Base-by-base conservation (phyloP, 495 filamentous ascomycete genomes). In the Platismatia glauca region DNA sequence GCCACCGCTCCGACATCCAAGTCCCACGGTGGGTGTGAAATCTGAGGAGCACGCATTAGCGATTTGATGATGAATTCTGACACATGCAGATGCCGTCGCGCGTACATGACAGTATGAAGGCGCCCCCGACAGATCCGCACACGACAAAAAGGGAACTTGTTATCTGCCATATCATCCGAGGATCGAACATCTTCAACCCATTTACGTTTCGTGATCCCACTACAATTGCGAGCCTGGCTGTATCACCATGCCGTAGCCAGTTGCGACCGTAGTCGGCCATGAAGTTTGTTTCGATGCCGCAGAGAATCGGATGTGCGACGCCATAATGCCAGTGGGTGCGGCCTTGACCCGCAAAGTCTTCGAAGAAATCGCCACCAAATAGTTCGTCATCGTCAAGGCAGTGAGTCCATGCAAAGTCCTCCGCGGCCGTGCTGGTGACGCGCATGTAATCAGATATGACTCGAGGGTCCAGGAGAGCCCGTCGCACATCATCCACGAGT, bases 1-100 rank as follows among this genome's bases (percentile, higher is more conserved):
- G 0, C 75, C 76, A 3, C 78, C 77, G 43, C 74, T 78, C 29
- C 80, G 71, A 61, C 80, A 82, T 4, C 75, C 76, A 8, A 82
- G 63, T 4, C 80, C 80, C 24, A 64, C 66, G 8, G 63, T 66
- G 15, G 66, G 66, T 39, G 66, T 68, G 50, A 61, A 68, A 27
- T 61, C 66, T 68, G 7, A 39, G n/a, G 15, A 37, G n/a, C 2
- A 24, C 33, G 8, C 20, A 24, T 61, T 20, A 61, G 38, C 38
- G 13, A 15, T 7, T 7, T 16, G n/a, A n/a, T n/a, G n/a, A n/a
- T n/a, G n/a, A n/a, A n/a, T n/a, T n/a, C n/a, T n/a, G n/a, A n/a
- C n/a, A n/a, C n/a, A n/a, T 13, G 9, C 2, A 12, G 38, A 39
- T 39, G 13, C 13, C 13, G 38, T 16, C 12, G 13, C 13, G 38